Evolutionary conservation across 805 yeast genomes (phyloP).

Genomic region (Saccharomycopsis sp.): DNA sequence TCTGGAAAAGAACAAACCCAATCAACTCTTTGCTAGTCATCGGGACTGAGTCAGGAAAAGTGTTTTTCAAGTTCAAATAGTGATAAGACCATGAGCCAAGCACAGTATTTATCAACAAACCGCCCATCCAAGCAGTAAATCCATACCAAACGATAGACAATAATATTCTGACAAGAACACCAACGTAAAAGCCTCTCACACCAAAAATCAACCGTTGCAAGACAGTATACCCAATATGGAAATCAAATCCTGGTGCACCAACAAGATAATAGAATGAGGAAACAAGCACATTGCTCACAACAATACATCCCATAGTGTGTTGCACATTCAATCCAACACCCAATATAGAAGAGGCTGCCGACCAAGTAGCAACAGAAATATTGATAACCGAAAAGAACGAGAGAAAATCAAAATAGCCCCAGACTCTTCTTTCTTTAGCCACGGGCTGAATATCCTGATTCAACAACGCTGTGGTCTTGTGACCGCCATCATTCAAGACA

Average conservation of each 20-base stretch:
- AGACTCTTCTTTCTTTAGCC: constrained; percentile 22
- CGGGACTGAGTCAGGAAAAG: constrained; percentile 28
- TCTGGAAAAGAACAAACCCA: constrained; percentile 31
- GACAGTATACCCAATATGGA: constrained; percentile 41
- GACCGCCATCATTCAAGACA: constrained; percentile 20
- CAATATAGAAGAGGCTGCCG: constrained; percentile 39
- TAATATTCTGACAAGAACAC: constrained; percentile 24
- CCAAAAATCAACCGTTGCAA: constrained; percentile 32
- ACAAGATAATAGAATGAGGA: constrained; percentile 38
- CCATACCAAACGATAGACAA: constrained; percentile 26
- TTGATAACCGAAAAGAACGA: constrained; percentile 26
- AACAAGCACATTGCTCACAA: constrained; percentile 42
- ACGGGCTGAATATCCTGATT: constrained; percentile 25
- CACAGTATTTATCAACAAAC: constrained; percentile 22
- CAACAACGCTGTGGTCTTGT: constrained; percentile 8
- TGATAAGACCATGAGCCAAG: constrained; percentile 23
- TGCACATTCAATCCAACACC: constrained; percentile 39
- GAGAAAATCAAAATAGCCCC: constrained; percentile 24
- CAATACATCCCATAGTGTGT: constrained; percentile 38
- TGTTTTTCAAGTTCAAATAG: constrained; percentile 29
- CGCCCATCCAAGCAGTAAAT: constrained; percentile 26
- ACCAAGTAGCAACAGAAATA: constrained; percentile 40
- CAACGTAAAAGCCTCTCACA: constrained; percentile 24
- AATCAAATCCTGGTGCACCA: constrained; percentile 42
- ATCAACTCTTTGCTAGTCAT: constrained; percentile 34